phyloP scores from a whole-genome alignment of 2,329 filamentous ascomycete genomes.

The Penicillium sp. region DNA sequence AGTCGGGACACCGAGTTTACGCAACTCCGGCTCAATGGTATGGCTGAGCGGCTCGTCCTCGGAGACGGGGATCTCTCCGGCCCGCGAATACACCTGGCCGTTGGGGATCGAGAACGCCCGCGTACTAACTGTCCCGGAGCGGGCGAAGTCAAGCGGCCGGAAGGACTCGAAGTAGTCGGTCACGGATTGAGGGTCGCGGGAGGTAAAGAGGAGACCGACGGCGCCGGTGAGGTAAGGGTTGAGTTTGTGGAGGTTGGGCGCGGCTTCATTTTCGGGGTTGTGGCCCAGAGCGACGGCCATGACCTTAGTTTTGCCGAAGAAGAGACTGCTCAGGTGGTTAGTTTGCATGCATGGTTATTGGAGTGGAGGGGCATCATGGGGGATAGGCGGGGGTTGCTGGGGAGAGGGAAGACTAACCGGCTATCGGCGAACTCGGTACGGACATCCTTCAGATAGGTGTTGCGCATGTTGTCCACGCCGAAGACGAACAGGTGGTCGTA shows the following conservation, averaged over 20 bases:
- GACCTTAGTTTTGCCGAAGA: slow-evolving; percentile 99
- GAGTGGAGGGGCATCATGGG: too few relatives aligned
- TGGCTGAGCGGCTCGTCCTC: slow-evolving; percentile 82
- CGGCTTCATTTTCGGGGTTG: slow-evolving; percentile 66
- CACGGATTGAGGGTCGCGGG: slow-evolving; percentile 60
- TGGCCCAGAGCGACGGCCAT: slow-evolving; percentile 90
- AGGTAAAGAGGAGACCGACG: slow-evolving; percentile 84
- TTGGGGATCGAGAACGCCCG: slow-evolving; percentile 71
- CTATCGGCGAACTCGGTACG: slow-evolving; percentile 75
- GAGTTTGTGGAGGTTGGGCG: slow-evolving; percentile 65
- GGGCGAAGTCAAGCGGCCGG: slow-evolving; percentile 75
- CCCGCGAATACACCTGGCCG: slow-evolving; percentile 69
- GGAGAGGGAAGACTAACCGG: slow-evolving; percentile 61
- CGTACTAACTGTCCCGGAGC: slow-evolving; percentile 67
- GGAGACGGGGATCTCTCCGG: slow-evolving; percentile 67
- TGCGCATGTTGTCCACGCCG: slow-evolving; percentile 92
- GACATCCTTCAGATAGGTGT: slow-evolving; percentile 87
- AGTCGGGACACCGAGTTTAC: slow-evolving; percentile 82
- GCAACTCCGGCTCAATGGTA: slow-evolving; percentile 79
- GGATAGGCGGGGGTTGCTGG: too few relatives aligned
- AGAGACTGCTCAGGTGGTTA: too few relatives aligned
- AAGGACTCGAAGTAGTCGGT: slow-evolving; percentile 64
- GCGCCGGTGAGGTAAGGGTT: slow-evolving; percentile 64
- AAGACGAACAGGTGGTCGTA: slow-evolving; percentile 93
- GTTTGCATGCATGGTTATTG: too few relatives aligned